Base-by-base conservation (phyloP, 305 asterid species). In the Striga hermonthica region DNA sequence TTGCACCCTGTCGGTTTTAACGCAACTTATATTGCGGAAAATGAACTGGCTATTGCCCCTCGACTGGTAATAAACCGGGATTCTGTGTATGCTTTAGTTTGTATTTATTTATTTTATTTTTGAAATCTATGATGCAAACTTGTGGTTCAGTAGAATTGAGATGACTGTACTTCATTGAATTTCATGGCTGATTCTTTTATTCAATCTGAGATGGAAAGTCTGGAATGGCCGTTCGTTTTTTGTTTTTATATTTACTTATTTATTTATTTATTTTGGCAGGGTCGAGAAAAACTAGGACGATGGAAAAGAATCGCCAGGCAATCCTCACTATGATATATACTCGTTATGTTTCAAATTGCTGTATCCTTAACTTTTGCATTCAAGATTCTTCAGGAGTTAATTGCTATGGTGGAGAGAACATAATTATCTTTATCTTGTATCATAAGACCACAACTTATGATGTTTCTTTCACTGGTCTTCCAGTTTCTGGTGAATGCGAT, bases 271-370 rank as follows among this genome's bases (percentile, higher is more conserved):
- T 22, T 22, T 22, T 22, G 31, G 71, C 84, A 87, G 95, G 95
- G 90, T 65, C 72, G 77, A 66, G 95, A 87, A 75, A 87, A 81
- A 74, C 67, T 85, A 7, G 95, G 85, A 67, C 79, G 88, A 80
- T 87, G 95, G 91, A 82, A 75, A 68, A 77, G 80, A 75, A 44
- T 72, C 2, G 8, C 15, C 9, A 4, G 48, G 58, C 71, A 44
- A 40, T 74, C 91, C 63, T 72, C 73, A 9, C 53, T 87, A 28
- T 87, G 83, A 62, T 65, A 34, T 22, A 22, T 1, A 22, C 31
- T 22, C 31, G 31, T 22, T 1, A 22, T 22, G 31, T 22, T 22
- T 22, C 31, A 22, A 22, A 22, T 2, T 22, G 31, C 31, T 22
- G 31, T 22, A 22, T 22, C 31, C 31, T 22, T 22, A 22, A 22